These are phyloP conservation scores for Epichloe hybrida DNA, from an alignment of 2,329 filamentous ascomycete species.

Conservation along the genomic window DNA sequence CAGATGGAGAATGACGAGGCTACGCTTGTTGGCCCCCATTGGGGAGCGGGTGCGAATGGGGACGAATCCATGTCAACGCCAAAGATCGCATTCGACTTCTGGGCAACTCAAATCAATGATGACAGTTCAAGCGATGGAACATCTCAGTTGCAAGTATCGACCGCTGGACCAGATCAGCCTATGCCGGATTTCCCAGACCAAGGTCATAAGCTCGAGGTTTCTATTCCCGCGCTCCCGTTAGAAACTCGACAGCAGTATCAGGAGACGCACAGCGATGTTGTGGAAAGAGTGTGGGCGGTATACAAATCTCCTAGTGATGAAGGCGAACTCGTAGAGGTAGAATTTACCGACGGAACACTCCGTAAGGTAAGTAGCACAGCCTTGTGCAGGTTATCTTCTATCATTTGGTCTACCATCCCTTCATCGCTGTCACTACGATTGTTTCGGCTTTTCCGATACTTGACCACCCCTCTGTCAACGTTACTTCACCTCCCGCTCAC, in stretches of 20 bases:
- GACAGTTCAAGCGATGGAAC: neutral
- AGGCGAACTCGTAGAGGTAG: constrained; percentile 20
- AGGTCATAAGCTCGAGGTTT: constrained; percentile 15
- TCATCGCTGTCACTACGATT: neutral
- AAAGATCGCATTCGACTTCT: constrained; percentile 8
- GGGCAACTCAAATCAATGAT: neutral
- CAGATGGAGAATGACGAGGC: constrained; percentile 10
- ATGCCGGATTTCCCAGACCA: neutral
- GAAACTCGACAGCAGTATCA: constrained; percentile 18
- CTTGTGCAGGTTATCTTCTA: neutral
- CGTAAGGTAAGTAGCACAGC: constrained; percentile 22
- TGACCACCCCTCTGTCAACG: too few relatives aligned
- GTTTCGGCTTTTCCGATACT: neutral
- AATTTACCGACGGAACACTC: constrained; percentile 33
- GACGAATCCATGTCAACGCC: neutral
- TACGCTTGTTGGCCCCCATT: neutral
- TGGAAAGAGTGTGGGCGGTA: constrained; percentile 24
- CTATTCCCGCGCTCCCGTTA: constrained; percentile 15
- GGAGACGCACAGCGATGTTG: constrained; percentile 20
- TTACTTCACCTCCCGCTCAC: neutral
- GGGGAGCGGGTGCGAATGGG: neutral
- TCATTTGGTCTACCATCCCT: neutral
- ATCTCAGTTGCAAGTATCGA: neutral
- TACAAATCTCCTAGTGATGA: constrained; percentile 13
- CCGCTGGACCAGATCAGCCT: neutral